These are phyloP conservation scores for Cylindrodendrum hubeiense DNA, from an alignment of 2,329 filamentous ascomycete species.

Conservation along the genomic window DNA sequence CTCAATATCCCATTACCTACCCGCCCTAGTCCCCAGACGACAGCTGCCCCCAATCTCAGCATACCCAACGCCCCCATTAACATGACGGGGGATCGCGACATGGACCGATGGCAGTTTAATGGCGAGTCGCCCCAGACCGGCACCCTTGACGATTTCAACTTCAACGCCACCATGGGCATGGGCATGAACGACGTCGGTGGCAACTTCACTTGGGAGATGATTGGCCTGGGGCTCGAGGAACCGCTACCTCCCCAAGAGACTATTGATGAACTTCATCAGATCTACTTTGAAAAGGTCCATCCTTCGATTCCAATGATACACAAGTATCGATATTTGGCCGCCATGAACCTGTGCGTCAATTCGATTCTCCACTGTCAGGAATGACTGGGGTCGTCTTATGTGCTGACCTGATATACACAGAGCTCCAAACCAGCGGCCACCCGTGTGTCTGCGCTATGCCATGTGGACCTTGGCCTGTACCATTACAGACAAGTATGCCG, in stretches of 20 bases:
- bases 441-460: conserved; percentile 89
- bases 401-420: conserved; percentile 50
- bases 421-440: conserved; percentile 86
- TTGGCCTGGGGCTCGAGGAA: conserved; percentile 70
- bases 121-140: conserved; percentile 64
- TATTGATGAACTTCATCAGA: conserved; percentile 88
- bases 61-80: conserved; percentile 61
- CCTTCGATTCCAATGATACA: conserved; percentile 91
- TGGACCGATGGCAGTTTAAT: conserved; percentile 68
- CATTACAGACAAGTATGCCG: conserved; percentile 82
- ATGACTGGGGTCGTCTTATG: not conserved
- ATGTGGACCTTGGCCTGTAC: conserved; percentile 97
- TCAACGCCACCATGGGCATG: conserved; percentile 63
- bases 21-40: conserved; percentile 46
- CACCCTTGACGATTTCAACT: conserved; percentile 69
- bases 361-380: not conserved
- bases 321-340: conserved; percentile 85
- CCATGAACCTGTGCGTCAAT: conserved; percentile 80
- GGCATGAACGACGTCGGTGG: conserved; percentile 63
- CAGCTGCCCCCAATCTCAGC: conserved; percentile 42
- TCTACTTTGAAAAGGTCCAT: conserved; percentile 93
- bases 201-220: conserved; percentile 84
- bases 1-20: conserved; percentile 43
- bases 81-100: conserved; percentile 60
- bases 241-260: conserved; percentile 70